phyloP scores from a whole-genome alignment of 2,329 filamentous ascomycete genomes.

The Onygenales sp. region DNA sequence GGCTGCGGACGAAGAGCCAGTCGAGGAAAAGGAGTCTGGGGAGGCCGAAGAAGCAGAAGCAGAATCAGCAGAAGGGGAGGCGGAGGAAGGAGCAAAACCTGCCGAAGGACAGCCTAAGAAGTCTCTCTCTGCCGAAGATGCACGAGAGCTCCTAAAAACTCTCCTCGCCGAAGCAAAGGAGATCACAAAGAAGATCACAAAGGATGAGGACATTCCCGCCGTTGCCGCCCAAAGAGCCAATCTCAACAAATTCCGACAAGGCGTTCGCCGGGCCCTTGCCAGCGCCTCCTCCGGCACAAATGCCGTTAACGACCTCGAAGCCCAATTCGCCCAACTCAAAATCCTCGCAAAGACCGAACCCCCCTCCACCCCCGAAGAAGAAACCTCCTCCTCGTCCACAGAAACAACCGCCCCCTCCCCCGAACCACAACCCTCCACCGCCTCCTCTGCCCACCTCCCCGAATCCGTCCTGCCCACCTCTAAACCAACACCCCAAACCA shows the following conservation, averaged over 20 bases:
- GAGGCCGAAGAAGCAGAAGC: constrained; percentile 14
- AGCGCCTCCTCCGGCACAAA: constrained; percentile 39
- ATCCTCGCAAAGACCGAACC: constrained; percentile 11
- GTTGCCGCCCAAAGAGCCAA: constrained; percentile 65
- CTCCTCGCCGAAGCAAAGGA: constrained; percentile 50
- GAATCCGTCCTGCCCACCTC: constrained; percentile 1
- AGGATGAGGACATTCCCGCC: constrained; percentile 41
- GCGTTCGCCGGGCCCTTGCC: constrained; percentile 54
- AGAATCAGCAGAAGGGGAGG: constrained; percentile 12
- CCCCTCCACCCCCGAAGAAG: not conserved
- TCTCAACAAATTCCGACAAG: constrained; percentile 61
- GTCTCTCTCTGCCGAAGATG: constrained; percentile 16
- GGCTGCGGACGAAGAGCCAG: constrained; percentile 18
- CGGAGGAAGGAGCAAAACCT: constrained; percentile 1
- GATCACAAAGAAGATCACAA: constrained; percentile 49
- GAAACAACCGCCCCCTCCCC: not conserved
- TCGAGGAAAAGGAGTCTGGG: constrained; percentile 18
- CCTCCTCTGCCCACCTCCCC: not conserved
- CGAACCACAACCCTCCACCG: not conserved
- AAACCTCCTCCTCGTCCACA: not conserved
- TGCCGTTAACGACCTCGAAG: constrained; percentile 41
- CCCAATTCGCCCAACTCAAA: constrained; percentile 46
- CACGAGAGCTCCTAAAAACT: constrained; percentile 41
- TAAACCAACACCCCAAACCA: not conserved
- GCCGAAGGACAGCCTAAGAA: not conserved